phyloP scores from a whole-genome alignment of 2,329 filamentous ascomycete species.

The Stromatinia cepivora region DNA sequence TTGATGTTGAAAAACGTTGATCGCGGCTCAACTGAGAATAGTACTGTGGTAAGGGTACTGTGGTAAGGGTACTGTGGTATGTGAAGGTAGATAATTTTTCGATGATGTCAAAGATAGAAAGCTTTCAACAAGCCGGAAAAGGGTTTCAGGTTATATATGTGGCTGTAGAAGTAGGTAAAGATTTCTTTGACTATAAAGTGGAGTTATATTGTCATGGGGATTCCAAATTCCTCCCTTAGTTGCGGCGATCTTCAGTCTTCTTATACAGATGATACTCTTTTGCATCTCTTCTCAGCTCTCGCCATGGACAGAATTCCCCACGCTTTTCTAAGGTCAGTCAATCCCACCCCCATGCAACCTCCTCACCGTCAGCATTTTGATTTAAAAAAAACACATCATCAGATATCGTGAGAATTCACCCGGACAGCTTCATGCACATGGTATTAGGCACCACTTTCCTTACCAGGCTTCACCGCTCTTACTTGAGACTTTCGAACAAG shows the following conservation, averaged over 20 bases:
- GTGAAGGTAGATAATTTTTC: not conserved
- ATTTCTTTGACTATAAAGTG: conserved; percentile 1
- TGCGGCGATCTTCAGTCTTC: conserved; percentile 1
- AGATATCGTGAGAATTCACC: conserved; percentile 18
- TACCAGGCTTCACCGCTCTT: conserved; percentile 16
- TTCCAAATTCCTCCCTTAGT: not conserved
- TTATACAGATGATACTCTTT: not conserved
- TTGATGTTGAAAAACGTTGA: not conserved
- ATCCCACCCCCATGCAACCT: not conserved
- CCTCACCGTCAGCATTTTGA: not conserved
- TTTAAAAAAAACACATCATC: not conserved
- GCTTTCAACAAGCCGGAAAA: not conserved
- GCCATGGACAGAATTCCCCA: not conserved
- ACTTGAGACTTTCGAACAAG: conserved; percentile 1
- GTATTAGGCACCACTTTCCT: conserved; percentile 9
- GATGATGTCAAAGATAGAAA: not conserved
- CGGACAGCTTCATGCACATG: conserved; percentile 9
- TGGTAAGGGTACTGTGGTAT: not conserved
- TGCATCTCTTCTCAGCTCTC: not conserved
- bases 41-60: not conserved
- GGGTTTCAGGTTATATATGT: not conserved
- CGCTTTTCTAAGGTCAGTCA: conserved; percentile 5
- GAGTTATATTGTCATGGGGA: not conserved
- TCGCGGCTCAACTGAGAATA: not conserved
- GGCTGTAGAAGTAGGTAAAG: not conserved